These are phyloP conservation scores for Drechmeria coniospora DNA, from an alignment of 2,329 filamentous ascomycete genomes.

Conservation along the genomic window DNA sequence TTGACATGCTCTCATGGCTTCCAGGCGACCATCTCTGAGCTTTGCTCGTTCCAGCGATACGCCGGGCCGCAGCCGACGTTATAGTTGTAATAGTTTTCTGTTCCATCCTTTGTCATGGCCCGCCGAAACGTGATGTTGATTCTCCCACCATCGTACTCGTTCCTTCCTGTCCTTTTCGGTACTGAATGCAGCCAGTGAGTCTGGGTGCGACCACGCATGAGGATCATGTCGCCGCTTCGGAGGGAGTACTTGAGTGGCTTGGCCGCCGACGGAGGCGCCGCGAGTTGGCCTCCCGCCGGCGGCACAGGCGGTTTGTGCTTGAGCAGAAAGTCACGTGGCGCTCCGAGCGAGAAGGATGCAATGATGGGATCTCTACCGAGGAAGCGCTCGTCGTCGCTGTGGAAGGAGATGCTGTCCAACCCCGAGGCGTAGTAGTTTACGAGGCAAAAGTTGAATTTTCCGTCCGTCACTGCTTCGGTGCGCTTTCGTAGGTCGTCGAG, in stretches of 20 bases:
- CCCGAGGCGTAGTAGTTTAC: slow-evolving; percentile 76
- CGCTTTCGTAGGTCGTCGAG: slow-evolving; percentile 46
- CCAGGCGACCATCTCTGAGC: slow-evolving; percentile 32
- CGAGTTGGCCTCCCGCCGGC: slow-evolving; percentile 1
- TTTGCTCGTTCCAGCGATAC: slow-evolving; percentile 49
- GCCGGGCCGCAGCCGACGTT: slow-evolving; percentile 58
- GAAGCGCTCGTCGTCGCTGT: slow-evolving; percentile 69
- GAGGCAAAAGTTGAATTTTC: slow-evolving; percentile 61
- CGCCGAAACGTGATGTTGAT: slow-evolving; percentile 68
- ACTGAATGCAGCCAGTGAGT: slow-evolving; percentile 64
- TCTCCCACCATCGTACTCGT: slow-evolving; percentile 44
- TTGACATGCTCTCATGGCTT: slow-evolving; percentile 11
- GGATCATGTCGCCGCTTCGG: slow-evolving; percentile 58
- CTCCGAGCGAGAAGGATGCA: slow-evolving; percentile 59
- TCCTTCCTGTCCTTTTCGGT: slow-evolving; percentile 54
- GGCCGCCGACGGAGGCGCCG: slow-evolving; percentile 10
- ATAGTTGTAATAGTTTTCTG: slow-evolving; percentile 73
- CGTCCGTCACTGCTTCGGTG: slow-evolving; percentile 51
- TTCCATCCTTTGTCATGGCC: slow-evolving; percentile 56
- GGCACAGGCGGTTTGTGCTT: slow-evolving; percentile 53
- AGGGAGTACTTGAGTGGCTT: slow-evolving; percentile 37
- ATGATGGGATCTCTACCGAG: slow-evolving; percentile 55
- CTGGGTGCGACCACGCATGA: slow-evolving; percentile 67
- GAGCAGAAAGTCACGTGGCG: slow-evolving; percentile 59
- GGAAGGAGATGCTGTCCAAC: slow-evolving; percentile 61